Percentiles rank a stretch among this genome's conserved stretches.
Evolutionary conservation across 768 basidiomycete genomes (phyloP).

Genomic region (Leucosporidium creatinivorum): DNA sequence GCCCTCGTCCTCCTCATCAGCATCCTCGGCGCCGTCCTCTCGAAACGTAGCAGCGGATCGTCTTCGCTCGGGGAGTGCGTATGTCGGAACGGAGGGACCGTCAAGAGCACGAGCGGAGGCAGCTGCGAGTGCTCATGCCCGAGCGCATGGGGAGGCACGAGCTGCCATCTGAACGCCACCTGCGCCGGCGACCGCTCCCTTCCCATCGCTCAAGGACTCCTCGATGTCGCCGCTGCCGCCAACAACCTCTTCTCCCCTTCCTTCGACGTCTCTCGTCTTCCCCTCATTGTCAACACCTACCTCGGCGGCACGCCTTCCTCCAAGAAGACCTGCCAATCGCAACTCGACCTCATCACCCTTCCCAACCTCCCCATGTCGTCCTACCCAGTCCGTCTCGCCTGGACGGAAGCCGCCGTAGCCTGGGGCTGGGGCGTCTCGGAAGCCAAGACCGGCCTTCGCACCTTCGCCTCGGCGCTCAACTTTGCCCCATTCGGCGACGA

Average conservation of each 20-base stretch:
- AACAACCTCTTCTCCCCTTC: not conserved
- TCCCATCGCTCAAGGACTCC: conserved; percentile 8
- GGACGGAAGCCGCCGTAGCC: conserved; percentile 7
- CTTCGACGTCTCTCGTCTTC: conserved; percentile 1
- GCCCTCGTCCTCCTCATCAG: conserved; percentile 10
- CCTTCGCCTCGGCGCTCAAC: conserved; percentile 8
- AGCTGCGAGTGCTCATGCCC: conserved; percentile 4
- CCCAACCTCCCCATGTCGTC: not conserved
- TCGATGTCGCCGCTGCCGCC: conserved; percentile 6
- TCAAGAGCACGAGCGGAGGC: not conserved
- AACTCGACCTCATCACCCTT: conserved; percentile 14
- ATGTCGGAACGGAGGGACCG: conserved; percentile 5
- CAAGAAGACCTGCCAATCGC: not conserved
- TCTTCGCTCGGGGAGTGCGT: not conserved
- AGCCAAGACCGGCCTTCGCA: conserved; percentile 4
- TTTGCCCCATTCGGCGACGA: conserved; percentile 4
- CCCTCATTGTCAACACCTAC: not conserved
- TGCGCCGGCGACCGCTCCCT: conserved; percentile 1
- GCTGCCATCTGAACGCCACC: conserved; percentile 9
- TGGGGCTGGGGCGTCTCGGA: conserved; percentile 15
- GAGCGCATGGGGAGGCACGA: conserved; percentile 11
- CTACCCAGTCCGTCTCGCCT: conserved; percentile 8
- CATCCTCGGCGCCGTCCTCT: not conserved
- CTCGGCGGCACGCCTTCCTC: not conserved
- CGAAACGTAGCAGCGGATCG: not conserved